These are phyloP conservation scores for Neospermospora avenae DNA, from an alignment of 2,329 filamentous ascomycete genomes.

Conservation along the genomic window DNA sequence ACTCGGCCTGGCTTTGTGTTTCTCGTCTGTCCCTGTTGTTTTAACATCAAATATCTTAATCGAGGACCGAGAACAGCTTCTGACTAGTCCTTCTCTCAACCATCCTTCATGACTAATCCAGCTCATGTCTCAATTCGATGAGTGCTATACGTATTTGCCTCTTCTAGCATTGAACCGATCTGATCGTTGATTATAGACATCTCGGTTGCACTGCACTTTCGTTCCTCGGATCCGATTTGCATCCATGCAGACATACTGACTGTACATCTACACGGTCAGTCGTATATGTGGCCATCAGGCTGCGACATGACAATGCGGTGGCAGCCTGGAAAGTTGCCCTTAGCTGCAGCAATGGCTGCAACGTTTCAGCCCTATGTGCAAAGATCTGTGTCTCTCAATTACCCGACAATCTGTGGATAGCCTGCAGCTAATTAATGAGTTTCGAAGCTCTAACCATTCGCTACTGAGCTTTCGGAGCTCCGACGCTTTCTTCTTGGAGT, in stretches of 20 bases:
- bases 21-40: background rate
- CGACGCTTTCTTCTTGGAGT: background rate
- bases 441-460: background rate
- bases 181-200: background rate
- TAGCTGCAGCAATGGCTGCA: constrained; percentile 5
- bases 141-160: background rate
- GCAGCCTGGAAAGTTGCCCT: background rate
- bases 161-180: background rate
- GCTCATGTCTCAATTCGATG: constrained; percentile 7
- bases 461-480: background rate
- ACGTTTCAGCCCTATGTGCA: constrained; percentile 13
- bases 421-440: background rate
- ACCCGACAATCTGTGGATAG: background rate
- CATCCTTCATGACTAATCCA: background rate
- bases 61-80: background rate
- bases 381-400: background rate
- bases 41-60: background rate
- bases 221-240: background rate
- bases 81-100: background rate
- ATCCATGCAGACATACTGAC: background rate
- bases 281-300: constrained; percentile 14
- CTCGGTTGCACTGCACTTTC: constrained; percentile 11
- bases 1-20: background rate
- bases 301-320: constrained; percentile 9
- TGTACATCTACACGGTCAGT: background rate